Conservation (phyloP, 345 rosid genomes). For the Reutealis trisperma region DNA sequence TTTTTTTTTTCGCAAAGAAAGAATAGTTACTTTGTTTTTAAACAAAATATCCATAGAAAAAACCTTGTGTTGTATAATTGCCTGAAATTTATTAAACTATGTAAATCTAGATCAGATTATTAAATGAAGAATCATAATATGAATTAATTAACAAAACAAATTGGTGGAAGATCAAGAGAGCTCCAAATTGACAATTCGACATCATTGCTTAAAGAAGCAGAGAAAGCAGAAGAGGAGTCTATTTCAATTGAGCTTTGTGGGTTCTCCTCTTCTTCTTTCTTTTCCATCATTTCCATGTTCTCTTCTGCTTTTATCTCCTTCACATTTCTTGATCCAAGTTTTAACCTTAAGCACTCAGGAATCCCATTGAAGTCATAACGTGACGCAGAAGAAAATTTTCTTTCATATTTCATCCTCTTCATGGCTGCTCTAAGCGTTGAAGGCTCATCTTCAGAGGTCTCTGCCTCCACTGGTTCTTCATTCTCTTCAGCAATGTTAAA, state of each 20-base stretch:
- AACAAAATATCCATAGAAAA: no score
- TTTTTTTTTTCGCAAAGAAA: no score
- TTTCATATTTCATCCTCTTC: slow-evolving; percentile 62
- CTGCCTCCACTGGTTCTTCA: slow-evolving; percentile 38
- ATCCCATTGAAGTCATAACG: slow-evolving; percentile 64
- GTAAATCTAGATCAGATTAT: background rate
- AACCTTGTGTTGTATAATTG: no score
- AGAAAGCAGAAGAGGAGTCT: slow-evolving; percentile 21
- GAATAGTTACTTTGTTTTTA: no score
- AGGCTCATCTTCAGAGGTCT: slow-evolving; percentile 40
- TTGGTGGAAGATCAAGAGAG: slow-evolving; percentile 66
- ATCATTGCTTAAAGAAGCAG: slow-evolving; percentile 29
- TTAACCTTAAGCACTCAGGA: slow-evolving; percentile 51
- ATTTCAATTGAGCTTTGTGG: slow-evolving; percentile 20
- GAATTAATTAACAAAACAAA: slow-evolving; percentile 55
- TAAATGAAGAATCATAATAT: background rate
- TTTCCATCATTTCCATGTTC: slow-evolving; percentile 13
- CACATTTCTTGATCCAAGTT: slow-evolving; percentile 31
- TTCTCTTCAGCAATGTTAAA: slow-evolving; percentile 58
- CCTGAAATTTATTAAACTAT: slow-evolving; percentile 12
- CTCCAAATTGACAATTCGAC: slow-evolving; percentile 57
- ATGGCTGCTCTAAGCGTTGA: slow-evolving; percentile 49
- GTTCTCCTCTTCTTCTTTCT: slow-evolving; percentile 26
- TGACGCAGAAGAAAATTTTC: slow-evolving; percentile 69
- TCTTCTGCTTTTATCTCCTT: slow-evolving; percentile 23